These are phyloP conservation scores for Phalaenopsis equestris DNA, from an alignment of 106 monocot species.

Conservation along the genomic window DNA sequence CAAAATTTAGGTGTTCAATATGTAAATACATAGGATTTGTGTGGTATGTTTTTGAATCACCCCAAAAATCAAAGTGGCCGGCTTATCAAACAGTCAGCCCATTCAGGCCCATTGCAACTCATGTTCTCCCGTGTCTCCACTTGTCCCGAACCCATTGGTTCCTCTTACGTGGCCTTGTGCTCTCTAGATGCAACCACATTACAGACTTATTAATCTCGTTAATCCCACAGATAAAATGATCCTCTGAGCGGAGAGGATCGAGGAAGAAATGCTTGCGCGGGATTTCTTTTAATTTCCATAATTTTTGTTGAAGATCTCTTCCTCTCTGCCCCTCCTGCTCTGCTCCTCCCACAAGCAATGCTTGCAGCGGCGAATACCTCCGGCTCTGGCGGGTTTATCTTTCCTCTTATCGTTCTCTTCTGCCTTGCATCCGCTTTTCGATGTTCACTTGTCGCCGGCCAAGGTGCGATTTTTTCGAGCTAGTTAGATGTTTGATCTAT, in stretches of 20 bases:
- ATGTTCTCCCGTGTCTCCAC: background rate
- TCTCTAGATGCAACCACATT: background rate
- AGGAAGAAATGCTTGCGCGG: background rate
- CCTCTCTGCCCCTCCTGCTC: background rate
- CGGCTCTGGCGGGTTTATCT: background rate
- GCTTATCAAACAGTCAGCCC: too few relatives aligned
- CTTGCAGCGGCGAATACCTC: background rate
- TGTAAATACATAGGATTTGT: too few relatives aligned
- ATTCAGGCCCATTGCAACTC: too few relatives aligned
- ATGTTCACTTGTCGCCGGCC: background rate
- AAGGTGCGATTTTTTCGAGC: background rate
- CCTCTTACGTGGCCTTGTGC: background rate
- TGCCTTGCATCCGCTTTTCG: conserved; percentile 2
- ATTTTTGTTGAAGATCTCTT: background rate
- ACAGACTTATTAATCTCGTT: background rate
- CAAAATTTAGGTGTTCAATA: too few relatives aligned
- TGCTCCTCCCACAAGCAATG: background rate
- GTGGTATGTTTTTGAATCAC: too few relatives aligned
- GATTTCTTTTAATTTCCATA: background rate
- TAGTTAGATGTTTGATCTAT: background rate
- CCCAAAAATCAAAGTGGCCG: too few relatives aligned
- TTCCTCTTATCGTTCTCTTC: background rate
- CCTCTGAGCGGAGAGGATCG: background rate
- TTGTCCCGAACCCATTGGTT: background rate
- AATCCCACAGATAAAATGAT: background rate